These are phyloP conservation scores for Sclerotiophoma versabilis DNA, from an alignment of 2,329 filamentous ascomycete genomes.

Conservation along the genomic window DNA sequence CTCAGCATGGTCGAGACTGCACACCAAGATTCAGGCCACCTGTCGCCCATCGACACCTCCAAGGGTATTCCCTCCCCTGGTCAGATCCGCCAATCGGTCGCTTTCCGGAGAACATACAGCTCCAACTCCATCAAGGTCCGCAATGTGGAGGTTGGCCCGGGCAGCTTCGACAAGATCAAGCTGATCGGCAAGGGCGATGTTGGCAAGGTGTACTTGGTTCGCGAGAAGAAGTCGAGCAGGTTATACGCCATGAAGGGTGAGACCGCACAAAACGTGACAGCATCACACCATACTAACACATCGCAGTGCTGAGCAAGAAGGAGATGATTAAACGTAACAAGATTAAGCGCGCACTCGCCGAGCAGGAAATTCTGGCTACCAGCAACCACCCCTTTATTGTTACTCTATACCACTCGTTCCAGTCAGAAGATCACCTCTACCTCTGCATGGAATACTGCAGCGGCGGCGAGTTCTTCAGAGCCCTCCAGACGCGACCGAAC, in stretches of 20 bases:
- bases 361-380: slow-evolving; percentile 97
- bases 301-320: slow-evolving; percentile 92
- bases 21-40: slow-evolving; percentile 35
- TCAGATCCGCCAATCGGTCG: slow-evolving; percentile 69
- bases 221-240: slow-evolving; percentile 95
- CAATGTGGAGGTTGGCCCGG: slow-evolving; percentile 92
- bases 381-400: slow-evolving; percentile 99
- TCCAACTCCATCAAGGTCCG: slow-evolving; percentile 99
- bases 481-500: slow-evolving; percentile 92
- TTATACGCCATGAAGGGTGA: slow-evolving; percentile 98
- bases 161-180: slow-evolving; percentile 99
- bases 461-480: slow-evolving; percentile 97
- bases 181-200: slow-evolving; percentile 98
- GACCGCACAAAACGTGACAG: slow-evolving; percentile 32
- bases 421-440: slow-evolving; percentile 97
- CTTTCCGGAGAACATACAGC: slow-evolving; percentile 94
- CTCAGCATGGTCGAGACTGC: slow-evolving; percentile 62
- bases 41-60: slow-evolving; percentile 46
- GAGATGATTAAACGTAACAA: slow-evolving; percentile 99
- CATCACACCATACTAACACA: slow-evolving; percentile 33
- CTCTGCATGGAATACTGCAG: slow-evolving; percentile 99
- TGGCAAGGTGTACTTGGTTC: slow-evolving; percentile 95
- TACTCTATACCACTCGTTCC: slow-evolving; percentile 97
- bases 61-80: slow-evolving; percentile 70
- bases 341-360: slow-evolving; percentile 96